Conservation (phyloP, 2,329 filamentous ascomycete genomes). For the Gaeumannomyces sp. region DNA sequence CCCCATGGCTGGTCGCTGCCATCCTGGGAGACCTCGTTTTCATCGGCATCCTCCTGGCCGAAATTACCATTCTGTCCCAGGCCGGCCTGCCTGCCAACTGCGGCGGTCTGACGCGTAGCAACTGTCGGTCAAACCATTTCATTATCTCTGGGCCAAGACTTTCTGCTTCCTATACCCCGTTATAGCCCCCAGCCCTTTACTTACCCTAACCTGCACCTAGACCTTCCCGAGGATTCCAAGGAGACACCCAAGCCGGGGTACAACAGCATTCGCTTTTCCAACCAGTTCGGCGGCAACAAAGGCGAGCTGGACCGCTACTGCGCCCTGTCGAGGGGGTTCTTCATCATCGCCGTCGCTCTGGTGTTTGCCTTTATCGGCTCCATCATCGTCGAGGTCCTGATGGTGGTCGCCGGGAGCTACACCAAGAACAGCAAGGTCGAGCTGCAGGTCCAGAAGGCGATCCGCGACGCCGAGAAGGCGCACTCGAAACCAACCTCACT, state of each 20-base stretch:
- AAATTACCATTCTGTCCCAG: slow-evolving; percentile 27
- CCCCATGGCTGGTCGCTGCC: slow-evolving; percentile 21
- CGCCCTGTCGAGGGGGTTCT: slow-evolving; percentile 27
- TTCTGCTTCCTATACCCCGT: neutral
- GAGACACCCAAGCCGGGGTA: slow-evolving; percentile 16
- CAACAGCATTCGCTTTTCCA: slow-evolving; percentile 26
- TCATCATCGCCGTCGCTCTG: slow-evolving; percentile 23
- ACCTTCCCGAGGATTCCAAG: slow-evolving; percentile 6
- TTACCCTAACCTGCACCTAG: slow-evolving; percentile 10
- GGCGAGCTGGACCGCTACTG: slow-evolving; percentile 26
- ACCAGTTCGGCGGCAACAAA: slow-evolving; percentile 17
- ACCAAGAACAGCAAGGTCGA: slow-evolving; percentile 1
- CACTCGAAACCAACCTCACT: neutral
- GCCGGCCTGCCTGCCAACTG: slow-evolving; percentile 29
- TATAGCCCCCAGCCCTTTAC: neutral
- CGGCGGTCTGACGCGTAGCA: slow-evolving; percentile 22
- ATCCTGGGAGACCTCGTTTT: slow-evolving; percentile 26
- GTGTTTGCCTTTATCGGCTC: slow-evolving; percentile 24
- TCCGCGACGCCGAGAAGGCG: slow-evolving; percentile 7
- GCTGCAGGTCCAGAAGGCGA: slow-evolving; percentile 1
- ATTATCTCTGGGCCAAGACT: neutral
- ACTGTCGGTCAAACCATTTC: slow-evolving; percentile 16
- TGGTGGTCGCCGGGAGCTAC: slow-evolving; percentile 1
- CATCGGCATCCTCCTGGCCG: slow-evolving; percentile 24
- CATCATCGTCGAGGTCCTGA: slow-evolving; percentile 18